A percentile compares a stretch with the other conserved stretches of the same genome.
Conservation (phyloP, 257 asterid genomes). For the Mitragyna speciosa region DNA sequence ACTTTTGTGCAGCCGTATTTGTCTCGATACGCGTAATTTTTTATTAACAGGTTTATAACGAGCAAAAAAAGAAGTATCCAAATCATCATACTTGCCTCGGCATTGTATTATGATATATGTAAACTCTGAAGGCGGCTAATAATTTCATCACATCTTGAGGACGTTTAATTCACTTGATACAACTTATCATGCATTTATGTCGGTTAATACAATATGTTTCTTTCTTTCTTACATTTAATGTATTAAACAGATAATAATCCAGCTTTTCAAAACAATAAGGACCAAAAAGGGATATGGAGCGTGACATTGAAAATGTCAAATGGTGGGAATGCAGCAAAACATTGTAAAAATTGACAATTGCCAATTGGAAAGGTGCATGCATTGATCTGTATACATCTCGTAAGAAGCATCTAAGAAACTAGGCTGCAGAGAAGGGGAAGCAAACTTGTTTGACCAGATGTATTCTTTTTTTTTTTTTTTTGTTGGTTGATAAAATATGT, state of each 20-base stretch:
- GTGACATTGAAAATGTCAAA: neutral
- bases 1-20: too few relatives aligned
- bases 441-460: conserved; percentile 7
- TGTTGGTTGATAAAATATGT: too few relatives aligned
- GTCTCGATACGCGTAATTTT: neutral
- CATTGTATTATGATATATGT: neutral
- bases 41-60: too few relatives aligned
- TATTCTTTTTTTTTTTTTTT: too few relatives aligned
- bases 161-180: neutral
- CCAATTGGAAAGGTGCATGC: neutral
- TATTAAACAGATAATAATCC: too few relatives aligned
- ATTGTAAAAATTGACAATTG: neutral
- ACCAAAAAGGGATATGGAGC: neutral
- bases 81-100: neutral
- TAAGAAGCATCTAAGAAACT: conserved; percentile 10
- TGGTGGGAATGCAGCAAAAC: neutral
- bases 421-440: neutral
- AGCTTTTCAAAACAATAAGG: neutral
- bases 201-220: neutral
- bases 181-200: neutral
- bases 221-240: too few relatives aligned
- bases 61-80: neutral
- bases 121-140: neutral
- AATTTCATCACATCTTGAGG: neutral
- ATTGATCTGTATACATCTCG: neutral